These are phyloP conservation scores for Sonneratia caseolaris DNA, from an alignment of 345 rosid species.

Conservation along the genomic window DNA sequence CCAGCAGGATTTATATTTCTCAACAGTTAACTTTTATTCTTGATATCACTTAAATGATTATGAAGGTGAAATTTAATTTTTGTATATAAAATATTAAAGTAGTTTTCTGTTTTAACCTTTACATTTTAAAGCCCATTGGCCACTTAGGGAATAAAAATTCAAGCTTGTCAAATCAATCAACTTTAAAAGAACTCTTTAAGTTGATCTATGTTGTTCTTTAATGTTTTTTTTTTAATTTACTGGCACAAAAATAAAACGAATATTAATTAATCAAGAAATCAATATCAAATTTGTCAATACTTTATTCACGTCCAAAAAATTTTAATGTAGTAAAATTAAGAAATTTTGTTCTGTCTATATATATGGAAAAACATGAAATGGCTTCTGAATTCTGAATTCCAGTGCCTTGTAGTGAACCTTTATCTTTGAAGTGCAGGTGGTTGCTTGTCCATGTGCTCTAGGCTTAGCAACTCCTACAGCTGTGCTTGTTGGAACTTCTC, in stretches of 20 bases:
- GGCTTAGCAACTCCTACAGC: slow-evolving; percentile 99
- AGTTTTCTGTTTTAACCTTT: neutral
- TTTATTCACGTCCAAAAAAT: neutral
- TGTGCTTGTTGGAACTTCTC: slow-evolving; percentile 92
- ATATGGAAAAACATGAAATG: neutral
- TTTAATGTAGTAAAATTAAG: neutral
- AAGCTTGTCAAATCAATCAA: neutral
- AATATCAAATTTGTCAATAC: neutral
- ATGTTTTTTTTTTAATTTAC: neutral
- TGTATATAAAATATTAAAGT: neutral
- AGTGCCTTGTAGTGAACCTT: slow-evolving; percentile 10
- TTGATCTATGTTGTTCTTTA: neutral
- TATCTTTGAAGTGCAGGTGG: slow-evolving; percentile 46
- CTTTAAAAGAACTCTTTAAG: neutral
- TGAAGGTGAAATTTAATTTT: neutral
- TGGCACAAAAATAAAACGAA: neutral
- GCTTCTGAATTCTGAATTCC: neutral
- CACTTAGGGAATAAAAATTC: neutral
- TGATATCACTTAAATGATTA: neutral
- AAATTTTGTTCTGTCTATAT: neutral
- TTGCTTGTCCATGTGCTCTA: slow-evolving; percentile 99
- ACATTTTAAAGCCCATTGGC: neutral
- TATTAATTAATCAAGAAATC: neutral
- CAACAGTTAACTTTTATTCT: neutral
- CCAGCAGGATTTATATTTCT: neutral